Conservation (phyloP, 225 moss, liverwort and hornwort species). For the Rhytidiadelphus loreus region DNA sequence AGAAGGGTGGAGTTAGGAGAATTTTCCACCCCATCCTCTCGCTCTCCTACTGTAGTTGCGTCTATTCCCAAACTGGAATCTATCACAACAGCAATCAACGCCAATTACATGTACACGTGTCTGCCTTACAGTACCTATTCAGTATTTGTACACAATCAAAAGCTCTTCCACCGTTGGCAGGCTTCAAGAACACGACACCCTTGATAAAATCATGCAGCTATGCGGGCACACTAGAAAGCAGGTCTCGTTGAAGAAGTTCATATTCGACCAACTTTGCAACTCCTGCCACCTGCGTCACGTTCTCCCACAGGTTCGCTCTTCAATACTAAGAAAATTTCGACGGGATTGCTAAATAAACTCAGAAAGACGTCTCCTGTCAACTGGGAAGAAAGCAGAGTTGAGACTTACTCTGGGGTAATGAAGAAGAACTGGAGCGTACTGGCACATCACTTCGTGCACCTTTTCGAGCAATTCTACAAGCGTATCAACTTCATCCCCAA, state of each 20-base stretch:
- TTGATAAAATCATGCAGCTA: neutral
- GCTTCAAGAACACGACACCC: neutral
- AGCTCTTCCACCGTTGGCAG: neutral
- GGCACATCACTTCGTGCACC: constrained; percentile 54
- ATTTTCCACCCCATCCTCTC: neutral
- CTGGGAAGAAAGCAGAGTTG: neutral
- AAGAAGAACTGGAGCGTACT: constrained; percentile 60
- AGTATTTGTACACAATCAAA: neutral
- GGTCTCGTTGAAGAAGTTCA: constrained; percentile 25
- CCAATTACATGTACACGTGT: neutral
- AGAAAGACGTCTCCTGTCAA: neutral
- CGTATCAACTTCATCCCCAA: constrained; percentile 90
- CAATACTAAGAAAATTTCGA: neutral
- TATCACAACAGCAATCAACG: neutral
- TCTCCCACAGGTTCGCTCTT: neutral
- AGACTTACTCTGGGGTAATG: constrained; percentile 63
- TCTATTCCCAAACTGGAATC: neutral
- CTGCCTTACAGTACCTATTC: neutral
- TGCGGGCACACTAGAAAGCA: constrained; percentile 6
- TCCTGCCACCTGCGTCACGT: constrained; percentile 30
- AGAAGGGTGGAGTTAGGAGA: neutral
- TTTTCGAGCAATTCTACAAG: constrained; percentile 69
- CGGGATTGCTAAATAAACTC: neutral
- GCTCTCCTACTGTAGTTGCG: neutral
- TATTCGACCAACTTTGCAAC: constrained; percentile 26